Conservation (phyloP, 768 basidiomycete species). For the Mycena haematopus region DNA sequence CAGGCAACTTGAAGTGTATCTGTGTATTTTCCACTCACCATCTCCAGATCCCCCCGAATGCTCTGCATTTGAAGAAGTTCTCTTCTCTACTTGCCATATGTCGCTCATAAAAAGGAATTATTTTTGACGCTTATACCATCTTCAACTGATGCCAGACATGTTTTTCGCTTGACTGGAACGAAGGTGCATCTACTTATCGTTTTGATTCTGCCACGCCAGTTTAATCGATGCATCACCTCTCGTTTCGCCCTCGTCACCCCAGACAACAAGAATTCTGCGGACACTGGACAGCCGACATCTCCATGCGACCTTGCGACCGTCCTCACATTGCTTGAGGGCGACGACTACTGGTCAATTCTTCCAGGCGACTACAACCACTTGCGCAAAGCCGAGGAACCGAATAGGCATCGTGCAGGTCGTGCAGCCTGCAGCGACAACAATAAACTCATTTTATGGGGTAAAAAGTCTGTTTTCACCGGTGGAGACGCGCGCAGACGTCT, state of each 20-base stretch:
- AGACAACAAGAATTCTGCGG: conserved; percentile 33
- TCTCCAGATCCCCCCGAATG: conserved; percentile 40
- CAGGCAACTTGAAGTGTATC: conserved; percentile 33
- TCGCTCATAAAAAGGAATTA: conserved; percentile 45
- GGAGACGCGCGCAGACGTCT: conserved; percentile 43
- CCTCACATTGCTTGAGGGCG: conserved; percentile 51
- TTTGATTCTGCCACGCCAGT: neutral
- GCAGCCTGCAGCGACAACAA: conserved; percentile 44
- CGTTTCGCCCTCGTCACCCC: conserved; percentile 31
- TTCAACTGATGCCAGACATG: conserved; percentile 37
- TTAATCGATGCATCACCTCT: neutral
- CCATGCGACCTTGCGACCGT: conserved; percentile 51
- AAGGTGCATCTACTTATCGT: conserved; percentile 31
- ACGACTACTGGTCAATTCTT: conserved; percentile 44
- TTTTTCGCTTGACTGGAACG: conserved; percentile 39
- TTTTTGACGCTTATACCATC: conserved; percentile 37
- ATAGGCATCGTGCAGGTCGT: conserved; percentile 43
- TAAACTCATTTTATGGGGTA: conserved; percentile 47
- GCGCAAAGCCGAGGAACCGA: conserved; percentile 35
- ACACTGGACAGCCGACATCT: conserved; percentile 43
- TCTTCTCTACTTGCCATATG: conserved; percentile 49
- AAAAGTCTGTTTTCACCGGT: conserved; percentile 47
- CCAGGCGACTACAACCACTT: conserved; percentile 51
- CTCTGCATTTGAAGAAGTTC: conserved; percentile 45
- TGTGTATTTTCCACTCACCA: neutral